Evolutionary conservation across 805 yeast species (phyloP).

Genomic region (Teunomyces tritomae): DNA sequence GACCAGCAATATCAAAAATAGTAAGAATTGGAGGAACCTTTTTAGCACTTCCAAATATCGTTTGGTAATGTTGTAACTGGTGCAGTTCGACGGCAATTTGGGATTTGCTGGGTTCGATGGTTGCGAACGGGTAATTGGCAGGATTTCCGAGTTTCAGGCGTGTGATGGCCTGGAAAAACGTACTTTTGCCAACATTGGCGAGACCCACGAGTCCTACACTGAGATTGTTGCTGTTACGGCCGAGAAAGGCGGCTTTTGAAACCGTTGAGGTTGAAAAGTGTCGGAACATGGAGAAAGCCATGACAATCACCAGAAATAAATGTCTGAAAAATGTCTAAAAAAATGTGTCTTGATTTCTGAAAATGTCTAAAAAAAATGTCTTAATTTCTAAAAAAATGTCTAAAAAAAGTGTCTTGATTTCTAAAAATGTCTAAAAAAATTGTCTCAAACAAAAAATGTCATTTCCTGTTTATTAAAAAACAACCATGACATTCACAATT

Average conservation of each 20-base stretch:
- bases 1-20: constrained; percentile 61
- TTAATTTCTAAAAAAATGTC: no score
- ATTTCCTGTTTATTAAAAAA: no score
- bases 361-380: no score
- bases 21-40: constrained; percentile 55
- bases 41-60: constrained; percentile 48
- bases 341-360: no score
- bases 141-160: constrained; percentile 54
- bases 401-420: no score
- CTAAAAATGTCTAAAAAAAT: no score
- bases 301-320: not conserved
- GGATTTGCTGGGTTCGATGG: constrained; percentile 68
- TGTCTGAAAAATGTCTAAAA: no score
- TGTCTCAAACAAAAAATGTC: no score
- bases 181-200: constrained; percentile 57
- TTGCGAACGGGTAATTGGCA: constrained; percentile 66
- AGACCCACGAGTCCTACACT: constrained; percentile 48
- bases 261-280: not conserved
- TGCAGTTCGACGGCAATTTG: constrained; percentile 13
- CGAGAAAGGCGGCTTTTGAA: constrained; percentile 13
- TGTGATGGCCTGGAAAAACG: constrained; percentile 55
- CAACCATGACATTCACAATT: no score
- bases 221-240: constrained; percentile 37
- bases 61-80: constrained; percentile 46
- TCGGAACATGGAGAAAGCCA: no score